These are phyloP conservation scores for Pyrenochaeta sp. DNA, from an alignment of 2,329 filamentous ascomycete genomes.

Conservation along the genomic window DNA sequence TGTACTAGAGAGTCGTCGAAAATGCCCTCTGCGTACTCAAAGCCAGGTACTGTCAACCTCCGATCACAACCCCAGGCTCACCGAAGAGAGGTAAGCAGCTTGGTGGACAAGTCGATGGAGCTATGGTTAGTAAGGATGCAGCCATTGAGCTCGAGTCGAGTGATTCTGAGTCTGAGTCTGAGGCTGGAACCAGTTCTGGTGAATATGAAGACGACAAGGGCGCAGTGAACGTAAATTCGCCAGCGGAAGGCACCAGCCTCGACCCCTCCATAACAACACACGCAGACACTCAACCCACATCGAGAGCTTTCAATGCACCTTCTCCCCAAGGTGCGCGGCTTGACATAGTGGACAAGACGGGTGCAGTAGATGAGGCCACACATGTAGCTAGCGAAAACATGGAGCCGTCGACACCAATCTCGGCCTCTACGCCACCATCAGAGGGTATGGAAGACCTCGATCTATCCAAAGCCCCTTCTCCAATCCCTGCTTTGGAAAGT, in stretches of 20 bases:
- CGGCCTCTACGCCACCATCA: background rate
- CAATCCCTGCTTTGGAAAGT: background rate
- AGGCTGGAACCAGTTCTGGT: too few species aligned
- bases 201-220: too few species aligned
- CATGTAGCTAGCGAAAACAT: background rate
- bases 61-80: background rate
- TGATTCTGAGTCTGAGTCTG: background rate
- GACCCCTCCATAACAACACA: too few species aligned
- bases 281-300: too few species aligned
- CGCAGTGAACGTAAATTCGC: too few species aligned
- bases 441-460: conserved; percentile 6
- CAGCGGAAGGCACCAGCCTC: too few species aligned
- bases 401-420: background rate
- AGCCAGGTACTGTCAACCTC: conserved; percentile 16
- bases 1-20: too few species aligned
- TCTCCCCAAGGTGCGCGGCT: too few species aligned
- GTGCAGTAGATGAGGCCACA: conserved; percentile 1
- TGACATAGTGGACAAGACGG: background rate
- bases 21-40: conserved; percentile 32
- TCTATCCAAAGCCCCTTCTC: background rate
- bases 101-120: conserved; percentile 16
- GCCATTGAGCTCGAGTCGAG: conserved; percentile 1
- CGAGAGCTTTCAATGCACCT: too few species aligned
- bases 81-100: background rate
- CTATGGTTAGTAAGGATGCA: conserved; percentile 6